Conservation (phyloP, 768 basidiomycete species). For the Epithele typhae region DNA sequence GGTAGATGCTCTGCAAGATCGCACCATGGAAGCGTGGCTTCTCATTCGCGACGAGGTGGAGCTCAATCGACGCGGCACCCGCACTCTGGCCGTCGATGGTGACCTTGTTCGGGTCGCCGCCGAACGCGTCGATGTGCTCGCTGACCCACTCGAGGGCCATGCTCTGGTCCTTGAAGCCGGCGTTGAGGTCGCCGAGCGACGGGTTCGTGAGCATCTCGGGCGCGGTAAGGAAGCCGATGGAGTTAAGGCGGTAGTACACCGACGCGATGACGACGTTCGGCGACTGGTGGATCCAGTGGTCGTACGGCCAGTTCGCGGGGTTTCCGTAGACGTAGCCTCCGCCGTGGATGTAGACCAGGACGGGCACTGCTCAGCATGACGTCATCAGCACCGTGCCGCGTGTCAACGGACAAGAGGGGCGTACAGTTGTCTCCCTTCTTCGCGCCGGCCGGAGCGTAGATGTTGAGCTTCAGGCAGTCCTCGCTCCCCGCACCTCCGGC, state of each 20-base stretch:
- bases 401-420: slow-evolving; percentile 28
- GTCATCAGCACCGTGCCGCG: slow-evolving; percentile 27
- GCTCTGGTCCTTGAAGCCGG: slow-evolving; percentile 51
- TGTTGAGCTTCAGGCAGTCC: slow-evolving; percentile 64
- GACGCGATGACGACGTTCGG: slow-evolving; percentile 62
- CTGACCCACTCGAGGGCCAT: slow-evolving; percentile 37
- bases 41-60: slow-evolving; percentile 49
- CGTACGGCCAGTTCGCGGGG: slow-evolving; percentile 62
- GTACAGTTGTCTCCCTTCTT: slow-evolving; percentile 43
- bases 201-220: slow-evolving; percentile 39
- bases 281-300: slow-evolving; percentile 59
- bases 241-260: slow-evolving; percentile 60
- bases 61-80: slow-evolving; percentile 49
- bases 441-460: slow-evolving; percentile 51
- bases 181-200: slow-evolving; percentile 45
- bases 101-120: slow-evolving; percentile 34
- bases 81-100: slow-evolving; percentile 61
- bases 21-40: slow-evolving; percentile 45
- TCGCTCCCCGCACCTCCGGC: slow-evolving; percentile 62
- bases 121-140: slow-evolving; percentile 34
- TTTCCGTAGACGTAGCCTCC: slow-evolving; percentile 56
- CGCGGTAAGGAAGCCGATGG: slow-evolving; percentile 57
- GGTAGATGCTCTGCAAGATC: slow-evolving; percentile 59
- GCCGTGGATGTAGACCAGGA: not conserved
- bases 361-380: too few species aligned